Evolutionary conservation across 2,329 filamentous ascomycete species (phyloP).

Genomic region (Ophiostoma angusticollis): DNA sequence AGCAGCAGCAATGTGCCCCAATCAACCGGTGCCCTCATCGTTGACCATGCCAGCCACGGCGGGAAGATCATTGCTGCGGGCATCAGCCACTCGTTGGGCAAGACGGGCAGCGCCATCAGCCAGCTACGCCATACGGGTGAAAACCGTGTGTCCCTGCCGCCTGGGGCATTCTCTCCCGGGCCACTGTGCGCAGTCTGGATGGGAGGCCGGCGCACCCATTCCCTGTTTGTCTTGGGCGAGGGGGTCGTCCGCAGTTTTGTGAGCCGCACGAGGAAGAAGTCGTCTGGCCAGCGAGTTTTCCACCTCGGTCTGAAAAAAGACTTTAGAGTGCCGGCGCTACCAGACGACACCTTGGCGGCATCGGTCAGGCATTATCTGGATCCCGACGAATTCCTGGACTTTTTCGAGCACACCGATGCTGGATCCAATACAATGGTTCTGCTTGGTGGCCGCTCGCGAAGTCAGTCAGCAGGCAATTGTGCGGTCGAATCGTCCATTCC

Average conservation of each 20-base stretch:
- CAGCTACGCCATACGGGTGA: slow-evolving; percentile 63
- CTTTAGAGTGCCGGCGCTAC: slow-evolving; percentile 50
- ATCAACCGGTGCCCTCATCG: slow-evolving; percentile 32
- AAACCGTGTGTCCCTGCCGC: slow-evolving; percentile 58
- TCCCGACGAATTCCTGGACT: slow-evolving; percentile 42
- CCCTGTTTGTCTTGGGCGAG: slow-evolving; percentile 51
- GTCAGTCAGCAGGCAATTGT: slow-evolving; percentile 23
- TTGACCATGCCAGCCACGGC: slow-evolving; percentile 54
- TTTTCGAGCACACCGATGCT: slow-evolving; percentile 39
- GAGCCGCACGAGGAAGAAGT: slow-evolving; percentile 41
- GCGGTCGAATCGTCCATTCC: slow-evolving; percentile 52
- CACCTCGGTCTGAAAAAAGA: slow-evolving; percentile 51
- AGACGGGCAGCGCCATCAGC: slow-evolving; percentile 56
- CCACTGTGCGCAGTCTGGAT: slow-evolving; percentile 54
- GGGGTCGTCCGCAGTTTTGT: slow-evolving; percentile 55
- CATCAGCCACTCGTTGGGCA: slow-evolving; percentile 61
- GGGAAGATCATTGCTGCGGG: slow-evolving; percentile 60
- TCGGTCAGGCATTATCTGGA: slow-evolving; percentile 43
- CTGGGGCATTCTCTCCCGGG: slow-evolving; percentile 38
- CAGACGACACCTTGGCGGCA: slow-evolving; percentile 45
- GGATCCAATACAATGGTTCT: slow-evolving; percentile 43
- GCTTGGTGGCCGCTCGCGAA: slow-evolving; percentile 29
- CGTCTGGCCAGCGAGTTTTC: slow-evolving; percentile 39
- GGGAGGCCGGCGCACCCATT: slow-evolving; percentile 46
- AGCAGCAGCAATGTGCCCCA: slow-evolving; percentile 31